Evolutionary conservation across 257 asterid species (phyloP).

Genomic region (Lithospermum erythrorhizon): DNA sequence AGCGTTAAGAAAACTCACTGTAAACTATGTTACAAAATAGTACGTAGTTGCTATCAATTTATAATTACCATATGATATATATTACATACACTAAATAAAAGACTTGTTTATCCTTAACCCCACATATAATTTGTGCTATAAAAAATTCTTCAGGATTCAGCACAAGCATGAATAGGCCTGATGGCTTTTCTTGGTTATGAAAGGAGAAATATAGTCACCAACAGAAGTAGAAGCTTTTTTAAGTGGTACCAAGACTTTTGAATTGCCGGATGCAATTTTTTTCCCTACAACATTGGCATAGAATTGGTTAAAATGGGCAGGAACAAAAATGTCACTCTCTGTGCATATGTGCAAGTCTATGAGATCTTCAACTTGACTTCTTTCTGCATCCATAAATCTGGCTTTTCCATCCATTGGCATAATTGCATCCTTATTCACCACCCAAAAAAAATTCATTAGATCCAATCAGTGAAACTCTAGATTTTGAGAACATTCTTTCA

Average conservation of each 20-base stretch:
- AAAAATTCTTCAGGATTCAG: conserved; percentile 1
- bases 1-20: too few relatives aligned
- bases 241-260: conserved; percentile 29
- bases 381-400: conserved; percentile 9
- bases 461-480: too few relatives aligned
- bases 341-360: conserved; percentile 39
- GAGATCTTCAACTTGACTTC: conserved; percentile 22
- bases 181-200: conserved; percentile 30
- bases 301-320: conserved; percentile 26
- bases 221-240: conserved; percentile 18
- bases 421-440: not conserved
- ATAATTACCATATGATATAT: too few relatives aligned
- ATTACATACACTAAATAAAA: not conserved
- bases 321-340: conserved; percentile 35
- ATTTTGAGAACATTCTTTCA: too few relatives aligned
- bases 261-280: conserved; percentile 45
- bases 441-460: too few relatives aligned
- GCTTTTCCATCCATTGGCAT: conserved; percentile 24
- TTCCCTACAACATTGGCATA: conserved; percentile 37
- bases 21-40: too few relatives aligned
- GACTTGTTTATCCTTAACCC: too few relatives aligned
- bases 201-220: conserved; percentile 20
- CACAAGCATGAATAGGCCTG: conserved; percentile 51
- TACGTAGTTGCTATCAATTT: too few relatives aligned
- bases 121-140: not conserved